Percentiles rank a stretch among this genome's conserved stretches.
Evolutionary conservation across 257 asterid genomes (phyloP).

Genomic region (Linaria vulgaris): DNA sequence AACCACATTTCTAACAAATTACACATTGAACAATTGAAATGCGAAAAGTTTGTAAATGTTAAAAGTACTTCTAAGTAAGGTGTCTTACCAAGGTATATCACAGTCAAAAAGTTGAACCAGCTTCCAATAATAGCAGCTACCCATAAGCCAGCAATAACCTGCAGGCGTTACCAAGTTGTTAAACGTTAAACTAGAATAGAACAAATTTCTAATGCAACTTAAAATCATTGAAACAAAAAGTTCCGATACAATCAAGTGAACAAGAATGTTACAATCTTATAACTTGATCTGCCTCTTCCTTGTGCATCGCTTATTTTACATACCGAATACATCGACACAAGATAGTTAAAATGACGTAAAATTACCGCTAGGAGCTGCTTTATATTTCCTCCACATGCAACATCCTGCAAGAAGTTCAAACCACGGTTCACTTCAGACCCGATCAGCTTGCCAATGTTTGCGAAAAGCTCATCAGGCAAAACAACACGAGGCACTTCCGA

Average conservation of each 20-base stretch:
- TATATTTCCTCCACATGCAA: conserved; percentile 57
- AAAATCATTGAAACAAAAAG: too few species aligned
- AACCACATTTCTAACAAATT: background rate
- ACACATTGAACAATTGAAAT: background rate
- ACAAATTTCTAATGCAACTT: too few species aligned
- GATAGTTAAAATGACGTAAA: too few species aligned
- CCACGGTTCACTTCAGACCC: conserved; percentile 57
- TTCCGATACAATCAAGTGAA: too few species aligned
- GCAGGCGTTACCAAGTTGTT: conserved; percentile 18
- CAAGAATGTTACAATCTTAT: too few species aligned
- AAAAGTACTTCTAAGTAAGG: background rate
- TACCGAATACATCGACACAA: too few species aligned
- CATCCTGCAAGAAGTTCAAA: conserved; percentile 57
- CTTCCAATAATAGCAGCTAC: conserved; percentile 79
- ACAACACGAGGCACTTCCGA: conserved; percentile 55
- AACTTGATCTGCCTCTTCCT: too few species aligned
- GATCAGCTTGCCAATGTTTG: conserved; percentile 47
- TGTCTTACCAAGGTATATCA: conserved; percentile 59
- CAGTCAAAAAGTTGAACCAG: conserved; percentile 85
- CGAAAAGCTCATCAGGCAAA: conserved; percentile 56
- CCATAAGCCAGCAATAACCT: conserved; percentile 67
- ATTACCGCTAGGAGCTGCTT: conserved; percentile 67
- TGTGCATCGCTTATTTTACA: too few species aligned
- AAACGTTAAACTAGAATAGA: background rate
- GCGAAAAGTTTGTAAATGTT: background rate